Evolutionary conservation across 805 yeast genomes (phyloP).

Genomic region (Ogataea saltuana): DNA sequence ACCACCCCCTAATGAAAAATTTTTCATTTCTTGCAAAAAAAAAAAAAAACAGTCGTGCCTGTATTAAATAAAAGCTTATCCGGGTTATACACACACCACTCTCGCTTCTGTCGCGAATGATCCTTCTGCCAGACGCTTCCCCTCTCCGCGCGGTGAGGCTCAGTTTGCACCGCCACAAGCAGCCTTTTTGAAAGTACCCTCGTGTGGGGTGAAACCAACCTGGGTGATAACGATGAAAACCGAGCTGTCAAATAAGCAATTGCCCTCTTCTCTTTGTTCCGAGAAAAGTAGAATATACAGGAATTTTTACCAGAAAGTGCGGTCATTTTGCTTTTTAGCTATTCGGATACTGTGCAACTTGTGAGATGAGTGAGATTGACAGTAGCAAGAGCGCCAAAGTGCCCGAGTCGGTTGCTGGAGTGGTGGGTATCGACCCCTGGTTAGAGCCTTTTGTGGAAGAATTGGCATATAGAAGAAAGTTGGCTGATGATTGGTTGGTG

Average conservation of each 20-base stretch:
- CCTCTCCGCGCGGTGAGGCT: too few relatives aligned
- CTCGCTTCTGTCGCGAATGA: too few relatives aligned
- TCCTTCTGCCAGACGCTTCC: too few relatives aligned
- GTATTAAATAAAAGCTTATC: too few relatives aligned
- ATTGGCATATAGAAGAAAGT: slow-evolving; percentile 63
- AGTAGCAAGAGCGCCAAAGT: slow-evolving; percentile 5
- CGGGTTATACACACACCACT: too few relatives aligned
- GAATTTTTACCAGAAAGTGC: too few relatives aligned
- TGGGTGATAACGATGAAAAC: too few relatives aligned
- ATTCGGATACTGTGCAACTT: neutral
- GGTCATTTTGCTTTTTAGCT: neutral
- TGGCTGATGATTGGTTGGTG: slow-evolving; percentile 64
- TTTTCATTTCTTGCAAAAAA: neutral
- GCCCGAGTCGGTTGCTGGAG: slow-evolving; percentile 48
- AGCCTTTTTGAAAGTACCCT: too few relatives aligned
- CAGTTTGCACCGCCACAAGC: too few relatives aligned
- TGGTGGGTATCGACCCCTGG: slow-evolving; percentile 82
- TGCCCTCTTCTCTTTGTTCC: neutral
- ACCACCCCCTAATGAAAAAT: neutral
- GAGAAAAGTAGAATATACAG: neutral
- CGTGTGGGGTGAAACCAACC: too few relatives aligned
- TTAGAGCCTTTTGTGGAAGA: slow-evolving; percentile 74
- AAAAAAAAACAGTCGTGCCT: neutral
- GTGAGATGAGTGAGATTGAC: neutral
- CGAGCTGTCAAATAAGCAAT: too few relatives aligned